phyloP scores from a whole-genome alignment of 352 stramenopile genomes.

The Phytophthora brassicae region DNA sequence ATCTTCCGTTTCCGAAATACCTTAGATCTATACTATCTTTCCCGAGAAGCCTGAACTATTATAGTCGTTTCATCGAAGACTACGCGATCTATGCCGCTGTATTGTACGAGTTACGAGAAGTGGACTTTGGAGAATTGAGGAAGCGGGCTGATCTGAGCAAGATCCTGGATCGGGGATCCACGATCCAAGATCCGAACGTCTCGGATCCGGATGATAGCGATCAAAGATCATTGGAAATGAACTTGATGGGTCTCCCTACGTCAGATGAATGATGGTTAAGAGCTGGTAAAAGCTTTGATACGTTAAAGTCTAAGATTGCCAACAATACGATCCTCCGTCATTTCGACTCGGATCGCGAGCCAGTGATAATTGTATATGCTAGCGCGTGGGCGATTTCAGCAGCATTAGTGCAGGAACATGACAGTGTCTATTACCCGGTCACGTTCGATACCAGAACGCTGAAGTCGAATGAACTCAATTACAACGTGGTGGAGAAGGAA shows the following conservation, averaged over 20 bases:
- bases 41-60: slow-evolving; percentile 19
- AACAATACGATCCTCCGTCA: background rate
- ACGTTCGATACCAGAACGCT: background rate
- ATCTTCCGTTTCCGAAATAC: slow-evolving; percentile 11
- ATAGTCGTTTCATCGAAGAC: slow-evolving; percentile 16
- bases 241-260: too few species aligned
- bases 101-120: slow-evolving; percentile 5
- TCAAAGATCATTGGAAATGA: too few species aligned
- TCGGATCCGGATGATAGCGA: background rate
- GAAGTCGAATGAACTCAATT: slow-evolving; percentile 7
- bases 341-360: background rate
- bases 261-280: too few species aligned
- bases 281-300: too few species aligned
- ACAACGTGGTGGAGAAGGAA: slow-evolving; percentile 8
- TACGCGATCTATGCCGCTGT: slow-evolving; percentile 7
- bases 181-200: background rate
- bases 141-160: too few species aligned
- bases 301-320: background rate
- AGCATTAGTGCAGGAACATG: background rate
- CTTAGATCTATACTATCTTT: slow-evolving; percentile 18
- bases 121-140: too few species aligned
- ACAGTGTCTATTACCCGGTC: background rate
- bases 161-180: too few species aligned
- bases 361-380: background rate
- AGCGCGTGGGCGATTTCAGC: background rate